Base-by-base conservation (phyloP, 1,284 basidiomycete species). In the Clitocybe nebularis region DNA sequence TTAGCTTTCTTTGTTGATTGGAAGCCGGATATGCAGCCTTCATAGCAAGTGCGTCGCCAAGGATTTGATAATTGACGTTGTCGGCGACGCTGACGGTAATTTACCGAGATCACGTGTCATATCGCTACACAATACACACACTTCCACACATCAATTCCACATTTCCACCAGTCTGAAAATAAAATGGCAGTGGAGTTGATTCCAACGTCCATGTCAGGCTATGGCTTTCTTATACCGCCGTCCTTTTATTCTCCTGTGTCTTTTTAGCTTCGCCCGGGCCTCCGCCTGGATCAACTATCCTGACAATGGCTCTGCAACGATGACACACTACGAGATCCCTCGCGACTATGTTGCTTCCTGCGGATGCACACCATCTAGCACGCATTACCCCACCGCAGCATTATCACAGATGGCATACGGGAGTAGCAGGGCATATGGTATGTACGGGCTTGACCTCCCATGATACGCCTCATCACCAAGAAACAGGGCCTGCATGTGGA, bases 331-430 rank as follows among this genome's bases (percentile, higher is more conserved):
- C 52, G 59, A 62, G 24, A 65, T 84, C n/a, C 79, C 81, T 26
- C 55, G 59, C 24, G 73, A 75, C 43, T 83, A 73, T 52, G 71
- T 73, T 36, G 70, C 71, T 4, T 52, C 71, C 8, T 74, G 72
- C 52, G 86, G 86, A 42, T 89, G 87, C 57, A 80, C 76, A 1
- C 72, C 71, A 6, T 66, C 69, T 32, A 86, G 83, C 55, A 85
- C 84, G 20, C 68, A 81, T 53, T 86, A 81, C 54, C 85, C 86
- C 2, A 89, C 86, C 1, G 85, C 80, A 13, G 87, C 87, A 5
- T 62, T 89, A 50, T 84, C 71, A 45, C 80, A 87, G 54, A 79
- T 83, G 70, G 86, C 86, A 1, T 89, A 74, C 52, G 87, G 86
- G 0, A 84, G 81, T 56, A 81, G 75, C 49, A 71, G 65, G n/a